A percentile compares a stretch with the other conserved stretches of the same genome.
These are phyloP conservation scores for Cytospora mali DNA, from an alignment of 2,329 filamentous ascomycete species.

Conservation along the genomic window DNA sequence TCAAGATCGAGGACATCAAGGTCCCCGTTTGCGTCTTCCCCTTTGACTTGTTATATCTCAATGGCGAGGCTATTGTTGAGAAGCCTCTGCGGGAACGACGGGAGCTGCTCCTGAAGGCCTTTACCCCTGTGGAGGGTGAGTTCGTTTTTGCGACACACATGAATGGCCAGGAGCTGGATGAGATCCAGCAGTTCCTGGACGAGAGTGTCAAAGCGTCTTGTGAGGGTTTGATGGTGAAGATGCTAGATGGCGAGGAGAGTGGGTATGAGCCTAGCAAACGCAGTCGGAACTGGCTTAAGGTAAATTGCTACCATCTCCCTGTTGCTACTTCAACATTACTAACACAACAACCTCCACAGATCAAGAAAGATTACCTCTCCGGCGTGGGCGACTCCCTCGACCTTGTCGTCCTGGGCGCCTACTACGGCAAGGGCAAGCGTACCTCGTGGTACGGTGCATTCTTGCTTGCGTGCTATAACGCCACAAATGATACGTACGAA, in stretches of 20 bases:
- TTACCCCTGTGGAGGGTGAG: conserved; percentile 80
- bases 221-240: conserved; percentile 99
- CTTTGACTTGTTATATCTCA: conserved; percentile 91
- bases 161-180: conserved; percentile 85
- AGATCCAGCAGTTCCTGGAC: conserved; percentile 90
- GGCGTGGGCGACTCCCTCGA: conserved; percentile 95
- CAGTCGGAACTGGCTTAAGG: conserved; percentile 97
- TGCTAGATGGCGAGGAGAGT: conserved; percentile 91
- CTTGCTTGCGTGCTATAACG: conserved; percentile 91
- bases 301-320: conserved; percentile 40
- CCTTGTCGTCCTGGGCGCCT: conserved; percentile 92
- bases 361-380: conserved; percentile 97
- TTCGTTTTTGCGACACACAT: conserved; percentile 88
- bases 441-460: conserved; percentile 96
- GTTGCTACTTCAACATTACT: background rate
- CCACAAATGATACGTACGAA: conserved; percentile 79
- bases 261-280: conserved; percentile 96
- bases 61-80: conserved; percentile 86
- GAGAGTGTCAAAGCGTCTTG: conserved; percentile 95
- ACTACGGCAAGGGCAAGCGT: conserved; percentile 92
- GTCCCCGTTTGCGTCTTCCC: conserved; percentile 97
- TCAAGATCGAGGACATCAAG: conserved; percentile 92
- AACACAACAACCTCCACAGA: conserved; percentile 49
- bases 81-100: conserved; percentile 84
- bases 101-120: conserved; percentile 71